Conservation (phyloP, 306 rosid genomes). For the Castanea mollissima region DNA sequence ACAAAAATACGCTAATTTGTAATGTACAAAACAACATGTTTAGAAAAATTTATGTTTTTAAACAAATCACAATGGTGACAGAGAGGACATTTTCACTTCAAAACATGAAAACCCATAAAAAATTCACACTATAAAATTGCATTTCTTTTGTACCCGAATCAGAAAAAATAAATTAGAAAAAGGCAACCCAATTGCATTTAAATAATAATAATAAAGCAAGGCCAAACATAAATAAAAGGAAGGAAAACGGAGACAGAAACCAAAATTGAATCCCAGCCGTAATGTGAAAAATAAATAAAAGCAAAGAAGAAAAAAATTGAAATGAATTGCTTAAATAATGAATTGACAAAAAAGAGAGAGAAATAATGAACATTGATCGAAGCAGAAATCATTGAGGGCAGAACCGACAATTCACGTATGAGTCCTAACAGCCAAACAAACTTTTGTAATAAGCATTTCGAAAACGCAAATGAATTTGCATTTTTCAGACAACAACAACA, state of each 20-base stretch:
- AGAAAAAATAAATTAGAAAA: not conserved
- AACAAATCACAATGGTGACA: too few relatives aligned
- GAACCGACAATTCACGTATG: slow-evolving; percentile 13
- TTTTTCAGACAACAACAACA: not conserved
- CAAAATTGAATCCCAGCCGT: too few relatives aligned
- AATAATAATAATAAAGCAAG: not conserved
- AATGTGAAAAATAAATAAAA: not conserved
- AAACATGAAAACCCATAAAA: too few relatives aligned
- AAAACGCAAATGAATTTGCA: not conserved
- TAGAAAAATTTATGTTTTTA: too few relatives aligned
- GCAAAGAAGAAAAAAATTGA: not conserved
- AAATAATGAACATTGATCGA: slow-evolving; percentile 1
- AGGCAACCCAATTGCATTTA: not conserved
- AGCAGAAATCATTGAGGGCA: slow-evolving; percentile 7
- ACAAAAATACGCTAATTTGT: too few relatives aligned
- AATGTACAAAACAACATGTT: too few relatives aligned
- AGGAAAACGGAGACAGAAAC: not conserved
- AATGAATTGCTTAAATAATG: too few relatives aligned
- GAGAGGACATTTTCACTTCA: too few relatives aligned
- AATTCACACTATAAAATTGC: too few relatives aligned
- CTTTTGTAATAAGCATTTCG: not conserved
- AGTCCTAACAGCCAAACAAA: not conserved
- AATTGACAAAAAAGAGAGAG: not conserved
- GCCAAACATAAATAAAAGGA: not conserved
- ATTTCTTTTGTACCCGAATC: too few relatives aligned